Percentiles rank a stretch among this genome's conserved stretches.
Conservation (phyloP, 139 green algal species). For the Haematococcus lacustris region DNA sequence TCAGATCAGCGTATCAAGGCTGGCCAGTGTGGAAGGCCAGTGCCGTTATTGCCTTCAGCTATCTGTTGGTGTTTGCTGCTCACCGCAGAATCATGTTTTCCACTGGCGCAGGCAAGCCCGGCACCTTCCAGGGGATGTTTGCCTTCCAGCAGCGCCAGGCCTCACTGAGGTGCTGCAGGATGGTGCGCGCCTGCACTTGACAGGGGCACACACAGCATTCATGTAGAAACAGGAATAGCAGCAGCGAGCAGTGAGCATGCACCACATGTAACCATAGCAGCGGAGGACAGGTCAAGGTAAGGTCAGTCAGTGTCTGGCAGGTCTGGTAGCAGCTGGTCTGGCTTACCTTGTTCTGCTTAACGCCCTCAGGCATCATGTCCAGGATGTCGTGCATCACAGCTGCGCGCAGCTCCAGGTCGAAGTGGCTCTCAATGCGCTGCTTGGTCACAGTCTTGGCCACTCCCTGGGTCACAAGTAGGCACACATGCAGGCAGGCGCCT, state of each 20-base stretch:
- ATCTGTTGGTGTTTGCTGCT: too few relatives aligned
- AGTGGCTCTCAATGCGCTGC: constrained; percentile 97
- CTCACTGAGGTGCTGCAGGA: constrained; percentile 98
- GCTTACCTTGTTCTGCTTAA: constrained; percentile 57
- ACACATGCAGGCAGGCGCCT: too few relatives aligned
- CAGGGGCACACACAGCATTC: background rate
- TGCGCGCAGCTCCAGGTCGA: constrained; percentile 96
- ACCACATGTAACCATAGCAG: too few relatives aligned
- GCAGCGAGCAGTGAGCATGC: too few relatives aligned
- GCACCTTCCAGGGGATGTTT: constrained; percentile 98
- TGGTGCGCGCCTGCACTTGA: constrained; percentile 91
- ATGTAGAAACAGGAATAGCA: background rate
- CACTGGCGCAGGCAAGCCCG: constrained; percentile 92
- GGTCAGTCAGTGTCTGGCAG: too few relatives aligned
- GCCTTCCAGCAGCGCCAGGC: constrained; percentile 95
- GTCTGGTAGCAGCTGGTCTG: too few relatives aligned
- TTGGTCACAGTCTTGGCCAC: constrained; percentile 98
- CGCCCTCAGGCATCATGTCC: constrained; percentile 98
- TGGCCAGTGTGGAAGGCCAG: background rate
- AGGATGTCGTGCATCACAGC: constrained; percentile 99
- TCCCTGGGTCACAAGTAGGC: constrained; percentile 25
- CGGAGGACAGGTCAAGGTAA: too few relatives aligned
- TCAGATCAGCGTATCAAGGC: too few relatives aligned
- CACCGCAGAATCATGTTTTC: constrained; percentile 98
- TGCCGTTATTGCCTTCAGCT: background rate